Evolutionary conservation across 495 filamentous ascomycete genomes (phyloP), one percentile per base, ranked within the genome.

Genomic region (Penicillium silybi): DNA sequence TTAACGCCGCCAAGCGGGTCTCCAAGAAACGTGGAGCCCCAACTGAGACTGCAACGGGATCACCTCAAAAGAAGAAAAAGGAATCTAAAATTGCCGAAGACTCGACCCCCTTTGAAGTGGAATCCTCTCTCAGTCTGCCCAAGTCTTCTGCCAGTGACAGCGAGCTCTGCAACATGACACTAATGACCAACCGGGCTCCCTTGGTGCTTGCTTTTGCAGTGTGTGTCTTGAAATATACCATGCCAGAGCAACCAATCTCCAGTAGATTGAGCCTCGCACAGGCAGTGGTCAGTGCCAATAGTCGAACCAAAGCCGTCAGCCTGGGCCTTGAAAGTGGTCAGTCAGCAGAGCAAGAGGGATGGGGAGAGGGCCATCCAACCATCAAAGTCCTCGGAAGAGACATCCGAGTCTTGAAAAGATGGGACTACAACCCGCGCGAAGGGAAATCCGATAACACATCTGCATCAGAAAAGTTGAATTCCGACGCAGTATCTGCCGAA

Each of bases 221-320:
- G 15, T 78, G 79, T 51, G 64, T 92, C 44, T 58, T 92, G 41
- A 85, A 85, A 46, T 82, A 85, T 59, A 91, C 89, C 0, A 92
- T 89, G 84, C 87, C 89, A 0, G 83, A 85, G 52, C 89, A 95
- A 62, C 89, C 89, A 4, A 73, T 85, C n/a, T 90, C 86, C 5
- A 89, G 88, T 56, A 76, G 88, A 38, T 67, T 93, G 19, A 92
- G 88, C 62, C 70, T 95, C 19, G 87, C 80, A 0, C 88, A 92
- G 62, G 88, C 86, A 1, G 80, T 91, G 7, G 85, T 92, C 19
- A 90, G 88, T 61, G 81, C 81, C 32, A 91, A 90, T 57, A 87
- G 83, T 50, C 77, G 84, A 51, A 82, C 80, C 13, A 90, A 90
- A 62, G 89, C 89, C 22, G 76, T 85, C 37, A 88, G 76, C 64